phyloP scores from a whole-genome alignment of 768 basidiomycete genomes.

The Rhizopogon vesiculosus region DNA sequence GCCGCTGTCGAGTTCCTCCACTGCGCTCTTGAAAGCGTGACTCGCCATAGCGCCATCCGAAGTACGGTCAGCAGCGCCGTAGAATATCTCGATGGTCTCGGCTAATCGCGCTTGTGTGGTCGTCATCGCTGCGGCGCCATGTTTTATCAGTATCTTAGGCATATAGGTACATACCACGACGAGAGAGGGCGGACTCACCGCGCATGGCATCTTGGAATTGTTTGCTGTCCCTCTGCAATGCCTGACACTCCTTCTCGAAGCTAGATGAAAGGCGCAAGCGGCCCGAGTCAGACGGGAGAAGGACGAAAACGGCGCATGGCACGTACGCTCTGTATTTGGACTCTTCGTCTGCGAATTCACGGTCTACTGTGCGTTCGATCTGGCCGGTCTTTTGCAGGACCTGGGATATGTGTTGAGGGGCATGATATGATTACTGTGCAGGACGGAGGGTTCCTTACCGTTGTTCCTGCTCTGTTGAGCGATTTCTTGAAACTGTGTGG shows the following conservation, averaged over 20 bases:
- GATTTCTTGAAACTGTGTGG: constrained; percentile 83
- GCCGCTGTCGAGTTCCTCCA: constrained; percentile 87
- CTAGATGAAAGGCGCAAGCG: constrained; percentile 34
- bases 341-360: constrained; percentile 92
- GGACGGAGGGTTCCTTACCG: constrained; percentile 65
- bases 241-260: constrained; percentile 94
- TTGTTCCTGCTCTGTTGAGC: constrained; percentile 87
- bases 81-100: constrained; percentile 92
- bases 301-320: constrained; percentile 22
- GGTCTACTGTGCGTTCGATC: constrained; percentile 92
- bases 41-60: constrained; percentile 96
- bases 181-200: constrained; percentile 40
- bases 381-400: constrained; percentile 98
- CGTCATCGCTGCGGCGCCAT: constrained; percentile 72
- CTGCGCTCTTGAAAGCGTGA: constrained; percentile 92
- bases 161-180: background rate
- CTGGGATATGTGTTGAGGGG: constrained; percentile 30
- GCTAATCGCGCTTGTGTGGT: constrained; percentile 89
- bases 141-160: background rate
- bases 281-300: background rate
- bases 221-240: constrained; percentile 93
- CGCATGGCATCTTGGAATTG: constrained; percentile 93
- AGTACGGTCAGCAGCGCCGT: constrained; percentile 74
- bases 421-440: constrained; percentile 66
- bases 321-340: constrained; percentile 79